These are phyloP conservation scores for Skeletonema tropicum DNA, from an alignment of 108 stramenopile genomes.

Conservation along the genomic window DNA sequence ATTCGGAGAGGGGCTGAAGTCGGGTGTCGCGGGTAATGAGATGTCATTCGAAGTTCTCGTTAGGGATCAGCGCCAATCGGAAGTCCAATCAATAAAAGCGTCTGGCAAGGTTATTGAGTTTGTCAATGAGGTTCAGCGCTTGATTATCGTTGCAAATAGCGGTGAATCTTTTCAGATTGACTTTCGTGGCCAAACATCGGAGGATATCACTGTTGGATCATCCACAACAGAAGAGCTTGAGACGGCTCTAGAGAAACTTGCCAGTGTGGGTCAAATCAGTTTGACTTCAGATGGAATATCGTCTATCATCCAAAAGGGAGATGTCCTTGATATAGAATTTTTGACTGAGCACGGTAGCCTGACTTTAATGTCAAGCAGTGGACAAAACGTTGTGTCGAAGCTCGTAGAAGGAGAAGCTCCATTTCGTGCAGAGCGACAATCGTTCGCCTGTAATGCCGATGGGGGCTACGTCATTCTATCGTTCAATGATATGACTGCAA, in stretches of 20 bases:
- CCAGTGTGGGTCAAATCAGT: conserved; percentile 52
- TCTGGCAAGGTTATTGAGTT: conserved; percentile 27
- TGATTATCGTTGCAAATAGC: conserved; percentile 13
- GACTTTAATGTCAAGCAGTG: conserved; percentile 39
- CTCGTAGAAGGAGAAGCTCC: conserved; percentile 62
- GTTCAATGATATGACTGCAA: conserved; percentile 24
- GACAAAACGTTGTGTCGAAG: conserved; percentile 15
- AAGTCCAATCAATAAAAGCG: conserved; percentile 66
- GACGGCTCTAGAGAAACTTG: conserved; percentile 57
- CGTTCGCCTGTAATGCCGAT: conserved; percentile 50
- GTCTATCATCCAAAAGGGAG: conserved; percentile 20
- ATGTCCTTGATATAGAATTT: conserved; percentile 41
- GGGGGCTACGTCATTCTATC: conserved; percentile 34
- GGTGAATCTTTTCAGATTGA: conserved; percentile 27
- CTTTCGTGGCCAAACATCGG: conserved; percentile 36
- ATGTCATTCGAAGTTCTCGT: conserved; percentile 58
- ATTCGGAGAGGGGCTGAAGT: conserved; percentile 45
- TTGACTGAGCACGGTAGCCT: conserved; percentile 52
- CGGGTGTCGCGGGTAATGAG: conserved; percentile 68
- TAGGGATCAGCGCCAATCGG: conserved; percentile 56
- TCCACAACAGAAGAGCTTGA: conserved; percentile 34
- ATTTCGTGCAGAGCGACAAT: conserved; percentile 61
- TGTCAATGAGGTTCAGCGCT: conserved; percentile 35
- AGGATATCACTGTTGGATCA: conserved; percentile 19
- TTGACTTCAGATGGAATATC: conserved; percentile 46